Evolutionary conservation across 176 grass and related monocot species (phyloP).

Genomic region (Musa troglodytarum): DNA sequence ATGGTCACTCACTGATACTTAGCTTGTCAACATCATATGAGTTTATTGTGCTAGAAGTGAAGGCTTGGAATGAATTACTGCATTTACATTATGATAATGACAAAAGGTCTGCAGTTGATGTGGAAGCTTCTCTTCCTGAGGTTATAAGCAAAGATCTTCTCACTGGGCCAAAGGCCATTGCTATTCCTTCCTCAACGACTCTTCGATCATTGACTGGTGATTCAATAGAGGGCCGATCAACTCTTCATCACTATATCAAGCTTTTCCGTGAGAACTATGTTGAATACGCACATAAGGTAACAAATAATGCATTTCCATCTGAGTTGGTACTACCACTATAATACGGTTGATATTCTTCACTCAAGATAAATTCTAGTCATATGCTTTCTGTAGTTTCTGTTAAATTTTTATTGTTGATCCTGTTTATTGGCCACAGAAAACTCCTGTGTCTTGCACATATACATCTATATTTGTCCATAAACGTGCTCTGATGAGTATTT

Average conservation of each 20-base stretch:
- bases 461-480: not conserved
- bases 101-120: conserved; percentile 34
- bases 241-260: conserved; percentile 92
- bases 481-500: not conserved
- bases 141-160: conserved; percentile 78
- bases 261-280: conserved; percentile 97
- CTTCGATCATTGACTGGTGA: conserved; percentile 54
- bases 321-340: not conserved
- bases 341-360: not conserved
- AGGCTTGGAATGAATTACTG: conserved; percentile 67
- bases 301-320: not conserved
- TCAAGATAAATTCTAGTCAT: not conserved
- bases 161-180: conserved; percentile 52
- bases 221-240: conserved; percentile 80
- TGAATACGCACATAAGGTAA: conserved; percentile 93
- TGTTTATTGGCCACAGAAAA: not conserved
- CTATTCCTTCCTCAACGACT: conserved; percentile 56
- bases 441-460: not conserved
- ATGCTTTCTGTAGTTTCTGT: not conserved
- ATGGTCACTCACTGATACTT: conserved; percentile 72
- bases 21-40: conserved; percentile 58
- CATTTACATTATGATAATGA: conserved; percentile 46
- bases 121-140: conserved; percentile 34
- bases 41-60: conserved; percentile 85
- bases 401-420: not conserved